Base-by-base conservation (phyloP, 306 rosid species). In the Phaseolus lunatus region DNA sequence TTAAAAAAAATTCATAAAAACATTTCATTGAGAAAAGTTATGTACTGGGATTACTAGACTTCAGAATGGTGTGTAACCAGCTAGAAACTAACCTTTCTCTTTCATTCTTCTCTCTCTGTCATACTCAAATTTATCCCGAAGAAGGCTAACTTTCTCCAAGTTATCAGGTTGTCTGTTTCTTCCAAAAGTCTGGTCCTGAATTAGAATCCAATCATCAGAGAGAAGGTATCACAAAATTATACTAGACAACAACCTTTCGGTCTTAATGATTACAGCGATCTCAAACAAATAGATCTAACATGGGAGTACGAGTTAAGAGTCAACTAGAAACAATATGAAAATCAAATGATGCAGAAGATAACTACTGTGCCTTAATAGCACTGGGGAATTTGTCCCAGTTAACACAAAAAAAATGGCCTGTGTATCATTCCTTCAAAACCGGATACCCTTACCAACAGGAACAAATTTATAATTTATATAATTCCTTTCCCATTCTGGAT, bases 51-150 rank as follows among this genome's bases (percentile, higher is more conserved):
- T 52, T 37, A 44, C 59, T 50, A 66, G 49, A 75, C 47, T 33
- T 61, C 23, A 12, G 0, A 45, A 77, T 43, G 43, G 14, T 19
- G 73, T 39, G 62, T 35, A 33, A 20, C 76, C 0, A 53, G 19
- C 54, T 48, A 75, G 22, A 84, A 56, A 82, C 93, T 77, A 78
- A 94, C 96, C 98, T 90, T 88, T 94, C 50, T 94, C 97, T 68
- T 78, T 86, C 97, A 90, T 90, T 87, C 97, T 90, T 86, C 70
- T 89, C 85, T 94, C 96, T 74, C 98, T 84, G 82, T 92, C 98
- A 68, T 87, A 92, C 85, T 94, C 98, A 82, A 94, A 94, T 80
- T 92, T 92, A 82, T 94, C 97, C 72, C 93, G 89, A 78, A 94
- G 86, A 23, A 84, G 90, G 90, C 50, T 85, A 73, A 84, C 96